phyloP scores from a whole-genome alignment of 257 asterid genomes.

The Ilex aquifolium region DNA sequence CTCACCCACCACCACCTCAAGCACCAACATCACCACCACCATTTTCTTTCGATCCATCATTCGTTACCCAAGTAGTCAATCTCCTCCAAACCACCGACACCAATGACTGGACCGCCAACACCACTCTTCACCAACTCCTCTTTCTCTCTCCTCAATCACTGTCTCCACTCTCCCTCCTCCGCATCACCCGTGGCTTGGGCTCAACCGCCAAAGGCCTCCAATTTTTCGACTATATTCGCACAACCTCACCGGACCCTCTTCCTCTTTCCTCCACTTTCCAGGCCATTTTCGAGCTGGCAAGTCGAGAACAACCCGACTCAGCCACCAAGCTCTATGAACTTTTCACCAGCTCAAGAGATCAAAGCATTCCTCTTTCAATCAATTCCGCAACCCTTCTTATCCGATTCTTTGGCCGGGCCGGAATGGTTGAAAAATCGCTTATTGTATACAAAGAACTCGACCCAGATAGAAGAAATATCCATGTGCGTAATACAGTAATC shows the following conservation, averaged over 20 bases:
- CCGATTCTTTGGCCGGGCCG: constrained; percentile 32
- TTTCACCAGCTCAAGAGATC: constrained; percentile 33
- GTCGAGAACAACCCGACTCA: too few relatives aligned
- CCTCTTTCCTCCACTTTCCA: constrained; percentile 22
- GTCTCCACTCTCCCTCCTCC: constrained; percentile 43
- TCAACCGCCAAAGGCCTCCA: constrained; percentile 45
- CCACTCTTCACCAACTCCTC: constrained; percentile 47
- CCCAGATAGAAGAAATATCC: constrained; percentile 27
- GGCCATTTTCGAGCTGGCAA: constrained; percentile 38
- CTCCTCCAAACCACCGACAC: constrained; percentile 40
- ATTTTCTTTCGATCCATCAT: neutral
- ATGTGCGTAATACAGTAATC: constrained; percentile 42
- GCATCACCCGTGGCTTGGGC: constrained; percentile 58
- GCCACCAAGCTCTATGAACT: constrained; percentile 39
- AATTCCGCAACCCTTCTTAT: too few relatives aligned
- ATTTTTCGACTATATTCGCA: constrained; percentile 43
- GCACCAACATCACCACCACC: neutral
- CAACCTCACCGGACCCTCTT: constrained; percentile 1
- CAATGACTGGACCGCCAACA: constrained; percentile 39
- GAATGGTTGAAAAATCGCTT: constrained; percentile 45
- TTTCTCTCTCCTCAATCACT: constrained; percentile 19
- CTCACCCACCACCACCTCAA: constrained; percentile 8
- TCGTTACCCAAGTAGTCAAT: constrained; percentile 28
- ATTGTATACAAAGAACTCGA: constrained; percentile 34
- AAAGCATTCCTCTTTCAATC: constrained; percentile 35